phyloP scores from a whole-genome alignment of 164 flowering plant genomes.

The Nymphaea colorata region DNA sequence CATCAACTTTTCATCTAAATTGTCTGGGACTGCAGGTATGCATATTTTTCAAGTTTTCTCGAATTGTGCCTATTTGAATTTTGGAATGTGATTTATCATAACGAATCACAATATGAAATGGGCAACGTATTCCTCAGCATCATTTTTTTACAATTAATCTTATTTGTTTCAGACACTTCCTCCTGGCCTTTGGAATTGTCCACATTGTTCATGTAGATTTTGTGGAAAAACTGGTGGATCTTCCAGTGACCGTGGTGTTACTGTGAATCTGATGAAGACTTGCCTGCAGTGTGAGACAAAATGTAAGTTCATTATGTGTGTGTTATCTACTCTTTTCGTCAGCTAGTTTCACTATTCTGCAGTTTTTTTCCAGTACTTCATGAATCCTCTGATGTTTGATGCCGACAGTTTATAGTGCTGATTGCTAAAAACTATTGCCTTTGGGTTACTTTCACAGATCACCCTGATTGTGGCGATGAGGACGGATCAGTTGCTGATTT shows the following conservation, averaged over 20 bases:
- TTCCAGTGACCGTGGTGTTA: slow-evolving; percentile 13
- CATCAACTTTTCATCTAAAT: slow-evolving; percentile 88
- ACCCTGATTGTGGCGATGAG: slow-evolving; percentile 21
- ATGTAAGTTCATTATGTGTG: slow-evolving; percentile 24
- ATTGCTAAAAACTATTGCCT: not conserved
- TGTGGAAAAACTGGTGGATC: slow-evolving; percentile 36
- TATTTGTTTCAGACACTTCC: slow-evolving; percentile 69
- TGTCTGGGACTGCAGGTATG: slow-evolving; percentile 80
- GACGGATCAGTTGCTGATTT: slow-evolving; percentile 12
- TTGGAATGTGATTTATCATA: too few relatives aligned
- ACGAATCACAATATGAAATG: too few relatives aligned
- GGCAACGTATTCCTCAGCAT: too few relatives aligned
- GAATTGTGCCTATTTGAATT: not conserved
- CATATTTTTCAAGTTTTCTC: not conserved
- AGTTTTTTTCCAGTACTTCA: not conserved
- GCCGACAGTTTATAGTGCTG: not conserved
- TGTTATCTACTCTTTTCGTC: not conserved
- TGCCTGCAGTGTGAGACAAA: slow-evolving; percentile 70
- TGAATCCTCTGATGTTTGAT: not conserved
- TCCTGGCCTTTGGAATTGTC: slow-evolving; percentile 89
- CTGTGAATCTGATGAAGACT: slow-evolving; percentile 16
- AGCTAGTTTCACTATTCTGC: not conserved
- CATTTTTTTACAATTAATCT: too few relatives aligned
- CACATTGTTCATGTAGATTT: slow-evolving; percentile 82
- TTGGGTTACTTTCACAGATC: slow-evolving; percentile 27